phyloP scores from a whole-genome alignment of 2,329 filamentous ascomycete genomes.

The Penicillium oxalicum region DNA sequence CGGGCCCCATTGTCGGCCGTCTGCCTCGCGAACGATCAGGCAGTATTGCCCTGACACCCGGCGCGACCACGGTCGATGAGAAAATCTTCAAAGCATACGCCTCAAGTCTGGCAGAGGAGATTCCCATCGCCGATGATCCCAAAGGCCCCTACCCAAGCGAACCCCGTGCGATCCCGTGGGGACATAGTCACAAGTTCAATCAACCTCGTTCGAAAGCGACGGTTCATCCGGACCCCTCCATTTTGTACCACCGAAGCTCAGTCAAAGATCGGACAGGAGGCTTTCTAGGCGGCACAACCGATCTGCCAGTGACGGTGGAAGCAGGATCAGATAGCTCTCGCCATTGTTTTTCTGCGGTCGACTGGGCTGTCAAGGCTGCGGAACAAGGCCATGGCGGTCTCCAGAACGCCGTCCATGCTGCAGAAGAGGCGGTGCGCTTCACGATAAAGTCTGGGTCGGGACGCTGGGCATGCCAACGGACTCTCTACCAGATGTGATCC shows the following conservation, averaged over 20 bases:
- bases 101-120: conserved; percentile 23
- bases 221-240: conserved; percentile 48
- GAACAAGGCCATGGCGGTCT: conserved; percentile 90
- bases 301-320: conserved; percentile 4
- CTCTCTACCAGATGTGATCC: conserved; percentile 66
- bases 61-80: conserved; percentile 36
- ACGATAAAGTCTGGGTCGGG: conserved; percentile 78
- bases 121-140: conserved; percentile 26
- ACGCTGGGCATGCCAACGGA: conserved; percentile 92
- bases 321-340: conserved; percentile 53
- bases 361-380: conserved; percentile 75
- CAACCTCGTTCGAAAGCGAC: conserved; percentile 73
- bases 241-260: conserved; percentile 50
- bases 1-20: conserved; percentile 19
- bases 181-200: conserved; percentile 57
- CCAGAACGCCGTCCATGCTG: conserved; percentile 78
- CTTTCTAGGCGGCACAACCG: conserved; percentile 15
- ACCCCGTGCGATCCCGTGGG: conserved; percentile 71
- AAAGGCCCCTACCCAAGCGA: conserved; percentile 49
- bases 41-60: conserved; percentile 30
- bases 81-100: conserved; percentile 34
- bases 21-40: conserved; percentile 16
- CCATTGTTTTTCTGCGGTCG: conserved; percentile 59
- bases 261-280: conserved; percentile 19
- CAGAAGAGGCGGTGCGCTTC: conserved; percentile 59